Conservation (phyloP, 352 stramenopile species). For the Globisporangium uncinulatum region DNA sequence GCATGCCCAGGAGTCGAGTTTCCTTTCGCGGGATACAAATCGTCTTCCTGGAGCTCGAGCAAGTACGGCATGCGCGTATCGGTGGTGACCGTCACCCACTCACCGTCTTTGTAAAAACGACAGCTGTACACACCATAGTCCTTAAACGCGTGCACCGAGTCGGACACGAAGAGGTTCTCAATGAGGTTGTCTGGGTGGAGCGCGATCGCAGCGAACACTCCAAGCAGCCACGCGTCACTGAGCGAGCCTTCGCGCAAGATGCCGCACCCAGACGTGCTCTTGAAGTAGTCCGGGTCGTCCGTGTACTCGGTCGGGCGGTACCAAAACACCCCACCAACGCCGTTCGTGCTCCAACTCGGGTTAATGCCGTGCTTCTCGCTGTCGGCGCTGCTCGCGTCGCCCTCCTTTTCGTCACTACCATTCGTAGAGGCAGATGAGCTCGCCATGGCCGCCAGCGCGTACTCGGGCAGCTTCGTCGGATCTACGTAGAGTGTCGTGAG, state of each 20-base stretch:
- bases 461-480: conserved; percentile 49
- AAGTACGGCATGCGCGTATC: conserved; percentile 83
- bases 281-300: conserved; percentile 84
- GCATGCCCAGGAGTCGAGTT: conserved; percentile 31
- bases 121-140: conserved; percentile 87
- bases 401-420: background rate
- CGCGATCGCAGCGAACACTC: conserved; percentile 77
- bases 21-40: conserved; percentile 19
- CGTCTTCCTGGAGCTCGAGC: conserved; percentile 32
- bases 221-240: conserved; percentile 82
- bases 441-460: conserved; percentile 26
- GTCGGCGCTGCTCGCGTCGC: background rate
- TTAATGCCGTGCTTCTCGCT: background rate
- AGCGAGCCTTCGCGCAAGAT: conserved; percentile 54
- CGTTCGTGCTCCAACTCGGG: background rate
- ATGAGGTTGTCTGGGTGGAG: conserved; percentile 81
- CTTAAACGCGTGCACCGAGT: conserved; percentile 73
- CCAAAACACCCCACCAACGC: conserved; percentile 34
- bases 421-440: background rate
- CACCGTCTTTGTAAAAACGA: conserved; percentile 90
- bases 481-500: conserved; percentile 55
- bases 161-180: conserved; percentile 89
- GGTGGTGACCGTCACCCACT: conserved; percentile 85
- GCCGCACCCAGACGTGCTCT: conserved; percentile 50
- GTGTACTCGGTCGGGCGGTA: conserved; percentile 71